Percentiles rank a stretch among this genome's conserved stretches.
Conservation (phyloP, 192 early-diverging fungal genomes). For the Backusella mclennaniae region DNA sequence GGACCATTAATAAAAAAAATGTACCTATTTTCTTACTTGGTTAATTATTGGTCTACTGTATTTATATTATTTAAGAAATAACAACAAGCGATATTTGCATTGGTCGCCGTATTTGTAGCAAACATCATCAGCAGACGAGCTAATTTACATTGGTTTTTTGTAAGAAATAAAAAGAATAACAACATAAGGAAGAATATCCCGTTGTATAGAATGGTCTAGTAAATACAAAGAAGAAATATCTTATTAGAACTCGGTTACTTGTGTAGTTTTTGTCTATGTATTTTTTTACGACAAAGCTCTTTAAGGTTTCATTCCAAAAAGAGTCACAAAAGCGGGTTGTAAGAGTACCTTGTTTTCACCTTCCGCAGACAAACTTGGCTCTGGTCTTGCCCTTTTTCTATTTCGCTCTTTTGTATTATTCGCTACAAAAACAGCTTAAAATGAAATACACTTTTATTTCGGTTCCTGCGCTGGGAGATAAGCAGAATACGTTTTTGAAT, state of each 20-base stretch:
- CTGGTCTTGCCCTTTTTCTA: conserved; percentile 7
- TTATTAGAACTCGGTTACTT: not conserved
- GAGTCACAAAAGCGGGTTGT: not conserved
- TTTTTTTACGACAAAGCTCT: not conserved
- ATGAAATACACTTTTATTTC: conserved; percentile 73
- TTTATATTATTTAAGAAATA: not conserved
- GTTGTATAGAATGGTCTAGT: not conserved
- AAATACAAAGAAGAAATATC: not conserved
- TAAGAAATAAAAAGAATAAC: not conserved
- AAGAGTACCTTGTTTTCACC: not conserved
- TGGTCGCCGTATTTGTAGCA: not conserved
- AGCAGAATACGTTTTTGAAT: conserved; percentile 59
- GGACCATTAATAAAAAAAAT: no score
- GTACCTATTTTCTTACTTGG: not conserved
- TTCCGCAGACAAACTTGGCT: not conserved
- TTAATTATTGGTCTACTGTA: no score
- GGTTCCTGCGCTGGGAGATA: conserved; percentile 87
- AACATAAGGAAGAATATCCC: not conserved
- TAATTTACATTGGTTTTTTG: not conserved
- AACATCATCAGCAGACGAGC: not conserved
- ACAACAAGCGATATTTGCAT: not conserved
- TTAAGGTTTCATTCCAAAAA: not conserved
- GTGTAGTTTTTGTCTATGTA: not conserved
- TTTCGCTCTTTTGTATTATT: not conserved
- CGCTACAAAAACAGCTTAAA: not conserved